Evolutionary conservation across 768 basidiomycete genomes (phyloP), one percentile per base, ranked within the genome.

Genomic region (Strobilomyces echinocephalus): DNA sequence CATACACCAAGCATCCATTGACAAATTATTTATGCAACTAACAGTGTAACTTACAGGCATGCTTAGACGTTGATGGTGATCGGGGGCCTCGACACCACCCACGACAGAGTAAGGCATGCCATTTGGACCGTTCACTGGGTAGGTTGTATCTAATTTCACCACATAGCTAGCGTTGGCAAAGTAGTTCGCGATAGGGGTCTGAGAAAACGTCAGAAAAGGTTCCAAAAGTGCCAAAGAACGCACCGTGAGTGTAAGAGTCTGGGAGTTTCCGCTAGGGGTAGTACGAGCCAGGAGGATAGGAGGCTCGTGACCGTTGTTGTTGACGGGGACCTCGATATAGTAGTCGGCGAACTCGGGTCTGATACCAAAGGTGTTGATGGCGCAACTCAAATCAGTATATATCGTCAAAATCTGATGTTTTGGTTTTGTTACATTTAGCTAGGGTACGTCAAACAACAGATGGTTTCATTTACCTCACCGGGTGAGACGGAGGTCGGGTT

Each of bases 271-370:
- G 8, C 53, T 55, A 14, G 63, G 46, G 21, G 57, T 60, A 24
- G 55, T 56, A 46, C 67, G 67, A 36, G 53, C 52, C 45, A 69
- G 46, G 38, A 69, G 64, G 55, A 69, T 70, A 4, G 61, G 64
- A 35, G 68, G 62, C 21, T 69, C 70, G 30, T 60, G 1, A 20
- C 68, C 68, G 28, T 60, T 69, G 60, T 69, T 72, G 38, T 65
- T 62, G 24, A 46, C 45, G 9, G 70, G 68, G 15, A 72, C 68
- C 47, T 69, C 70, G 18, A 69, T 67, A 33, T 69, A 72, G 51
- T 70, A 69, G 50, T 69, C 68, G 52, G 60, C 69, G 50, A 47
- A 69, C 52, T 60, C 39, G 4, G 68, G 68, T 14, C 31, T n/a
- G n/a, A 45, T 20, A 12, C 54, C 56, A 12, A 60, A 59, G 49